These are phyloP conservation scores for Tetrahymena borealis DNA, from an alignment of 73 alveolate genomes.

Conservation along the genomic window DNA sequence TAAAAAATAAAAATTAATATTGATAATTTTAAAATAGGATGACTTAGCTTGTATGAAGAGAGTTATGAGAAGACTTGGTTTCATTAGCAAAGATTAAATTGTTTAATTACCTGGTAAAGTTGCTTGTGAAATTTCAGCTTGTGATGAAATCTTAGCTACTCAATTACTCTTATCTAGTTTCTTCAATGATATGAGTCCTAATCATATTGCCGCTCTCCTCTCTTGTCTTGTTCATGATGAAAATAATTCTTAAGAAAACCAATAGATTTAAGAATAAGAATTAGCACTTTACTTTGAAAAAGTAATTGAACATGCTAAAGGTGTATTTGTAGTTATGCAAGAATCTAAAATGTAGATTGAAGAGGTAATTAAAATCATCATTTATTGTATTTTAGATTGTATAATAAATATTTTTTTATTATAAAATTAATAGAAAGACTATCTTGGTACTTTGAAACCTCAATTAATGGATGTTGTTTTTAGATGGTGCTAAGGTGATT, in stretches of 20 bases:
- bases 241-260: slow-evolving; percentile 45
- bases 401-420: not conserved
- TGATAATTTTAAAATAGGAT: slow-evolving; percentile 46
- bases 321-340: slow-evolving; percentile 69
- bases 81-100: slow-evolving; percentile 79
- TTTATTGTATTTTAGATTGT: not conserved
- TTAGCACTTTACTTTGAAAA: slow-evolving; percentile 13
- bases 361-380: slow-evolving; percentile 62
- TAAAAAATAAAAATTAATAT: not conserved
- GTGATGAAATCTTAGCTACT: slow-evolving; percentile 91
- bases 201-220: slow-evolving; percentile 83
- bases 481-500: slow-evolving; percentile 89
- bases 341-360: slow-evolving; percentile 90
- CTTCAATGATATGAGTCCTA: slow-evolving; percentile 70
- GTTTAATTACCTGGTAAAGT: slow-evolving; percentile 96
- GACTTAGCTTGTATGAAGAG: slow-evolving; percentile 97
- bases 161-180: slow-evolving; percentile 82
- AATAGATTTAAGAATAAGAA: slow-evolving; percentile 68
- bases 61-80: slow-evolving; percentile 93
- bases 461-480: slow-evolving; percentile 81
- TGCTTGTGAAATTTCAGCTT: slow-evolving; percentile 97
- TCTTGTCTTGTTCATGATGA: slow-evolving; percentile 80
- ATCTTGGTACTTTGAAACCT: slow-evolving; percentile 40
- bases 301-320: slow-evolving; percentile 60
- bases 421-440: slow-evolving; percentile 21